Evolutionary conservation across 2,329 filamentous ascomycete genomes (phyloP).

Genomic region (Chaetomiaceae sp.): DNA sequence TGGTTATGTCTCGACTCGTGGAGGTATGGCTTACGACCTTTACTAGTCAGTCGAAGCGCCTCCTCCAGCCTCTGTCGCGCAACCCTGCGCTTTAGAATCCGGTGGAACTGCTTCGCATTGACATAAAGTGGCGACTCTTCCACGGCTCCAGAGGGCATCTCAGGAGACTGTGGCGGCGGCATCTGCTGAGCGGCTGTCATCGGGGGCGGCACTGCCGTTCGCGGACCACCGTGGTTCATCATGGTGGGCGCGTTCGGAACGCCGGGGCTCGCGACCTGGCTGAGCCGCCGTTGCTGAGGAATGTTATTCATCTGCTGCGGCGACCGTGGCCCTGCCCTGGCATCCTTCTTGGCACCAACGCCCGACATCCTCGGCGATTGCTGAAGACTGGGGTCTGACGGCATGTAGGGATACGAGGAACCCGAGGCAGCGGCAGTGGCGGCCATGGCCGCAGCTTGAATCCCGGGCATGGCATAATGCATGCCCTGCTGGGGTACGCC

Average conservation of each 20-base stretch:
- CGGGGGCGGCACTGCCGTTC: constrained; percentile 54
- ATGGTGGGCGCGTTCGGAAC: constrained; percentile 70
- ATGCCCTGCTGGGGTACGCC: constrained; percentile 69
- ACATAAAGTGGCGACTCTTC: constrained; percentile 96
- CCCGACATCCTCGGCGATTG: constrained; percentile 75
- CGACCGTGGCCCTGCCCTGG: constrained; percentile 64
- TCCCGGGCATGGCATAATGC: constrained; percentile 78
- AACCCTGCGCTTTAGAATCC: constrained; percentile 89
- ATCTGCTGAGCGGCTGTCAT: constrained; percentile 61
- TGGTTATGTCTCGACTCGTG: constrained; percentile 98
- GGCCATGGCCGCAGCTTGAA: constrained; percentile 89
- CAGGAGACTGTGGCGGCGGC: constrained; percentile 70
- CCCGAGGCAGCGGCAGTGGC: constrained; percentile 87
- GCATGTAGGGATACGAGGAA: constrained; percentile 67
- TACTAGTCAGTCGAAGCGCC: constrained; percentile 83
- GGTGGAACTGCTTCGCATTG: constrained; percentile 97
- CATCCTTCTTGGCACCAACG: constrained; percentile 64
- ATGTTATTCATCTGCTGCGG: constrained; percentile 66
- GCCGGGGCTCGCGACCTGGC: constrained; percentile 71
- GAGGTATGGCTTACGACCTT: constrained; percentile 92
- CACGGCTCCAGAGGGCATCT: constrained; percentile 65
- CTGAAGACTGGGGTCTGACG: constrained; percentile 65
- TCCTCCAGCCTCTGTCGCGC: constrained; percentile 93
- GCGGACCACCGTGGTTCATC: constrained; percentile 61
- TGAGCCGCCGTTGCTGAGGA: constrained; percentile 62